Evolutionary conservation across 306 rosid species (phyloP).

Genomic region (barrel medic (Medicago truncatula)): DNA sequence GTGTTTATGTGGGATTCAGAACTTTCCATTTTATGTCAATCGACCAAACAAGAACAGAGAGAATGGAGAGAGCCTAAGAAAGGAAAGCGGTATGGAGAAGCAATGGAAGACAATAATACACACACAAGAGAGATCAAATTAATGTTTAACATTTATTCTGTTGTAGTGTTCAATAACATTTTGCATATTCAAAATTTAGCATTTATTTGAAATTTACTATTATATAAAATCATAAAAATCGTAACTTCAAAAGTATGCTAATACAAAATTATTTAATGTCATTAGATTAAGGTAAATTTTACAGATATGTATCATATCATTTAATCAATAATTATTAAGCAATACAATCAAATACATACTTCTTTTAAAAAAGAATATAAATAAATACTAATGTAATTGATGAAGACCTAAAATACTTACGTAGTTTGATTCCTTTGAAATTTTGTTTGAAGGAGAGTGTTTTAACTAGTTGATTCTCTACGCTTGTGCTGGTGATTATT

Average conservation of each 20-base stretch:
- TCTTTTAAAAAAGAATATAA: too few species aligned
- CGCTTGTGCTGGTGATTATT: too few species aligned
- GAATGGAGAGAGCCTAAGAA: neutral
- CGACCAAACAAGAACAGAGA: neutral
- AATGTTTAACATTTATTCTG: neutral
- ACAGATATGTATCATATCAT: neutral
- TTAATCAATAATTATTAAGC: too few species aligned
- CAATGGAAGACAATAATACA: neutral
- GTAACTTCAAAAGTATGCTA: neutral
- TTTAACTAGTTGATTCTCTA: neutral
- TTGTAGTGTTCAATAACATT: neutral
- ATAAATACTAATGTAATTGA: neutral
- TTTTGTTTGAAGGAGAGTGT: neutral
- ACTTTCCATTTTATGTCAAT: neutral
- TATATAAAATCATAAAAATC: neutral
- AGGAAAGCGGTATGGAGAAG: neutral
- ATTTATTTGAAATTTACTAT: neutral
- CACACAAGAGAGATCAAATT: too few species aligned
- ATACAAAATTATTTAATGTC: neutral
- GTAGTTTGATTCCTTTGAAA: neutral
- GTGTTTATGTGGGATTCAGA: constrained; percentile 5
- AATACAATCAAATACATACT: too few species aligned
- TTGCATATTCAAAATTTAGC: neutral
- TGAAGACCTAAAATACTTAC: neutral
- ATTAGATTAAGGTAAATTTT: neutral